Evolutionary conservation across 805 yeast genomes (phyloP).

Genomic region (Cyberlindnera samutprakarnensis): DNA sequence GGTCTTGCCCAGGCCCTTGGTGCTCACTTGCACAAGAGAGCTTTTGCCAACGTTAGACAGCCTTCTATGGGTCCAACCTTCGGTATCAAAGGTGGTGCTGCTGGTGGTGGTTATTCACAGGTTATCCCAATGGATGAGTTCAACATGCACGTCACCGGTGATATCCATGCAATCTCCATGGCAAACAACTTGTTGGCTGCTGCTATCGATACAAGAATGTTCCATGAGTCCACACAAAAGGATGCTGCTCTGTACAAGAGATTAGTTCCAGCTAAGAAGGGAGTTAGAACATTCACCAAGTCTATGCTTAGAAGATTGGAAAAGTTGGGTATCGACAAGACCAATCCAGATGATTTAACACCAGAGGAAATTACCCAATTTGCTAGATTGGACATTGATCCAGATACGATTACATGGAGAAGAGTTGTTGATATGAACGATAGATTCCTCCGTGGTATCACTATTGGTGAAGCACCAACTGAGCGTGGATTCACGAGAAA

Average conservation of each 20-base stretch:
- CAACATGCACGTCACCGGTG: conserved; percentile 96
- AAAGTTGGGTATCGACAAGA: conserved; percentile 75
- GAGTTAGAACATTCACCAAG: conserved; percentile 67
- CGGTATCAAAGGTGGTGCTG: conserved; percentile 99
- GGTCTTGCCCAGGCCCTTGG: conserved; percentile 97
- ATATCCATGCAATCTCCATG: conserved; percentile 91
- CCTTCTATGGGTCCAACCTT: conserved; percentile 99
- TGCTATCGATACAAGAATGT: conserved; percentile 94
- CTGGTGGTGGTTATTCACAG: conserved; percentile 98
- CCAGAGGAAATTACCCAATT: conserved; percentile 66
- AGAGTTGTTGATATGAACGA: conserved; percentile 95
- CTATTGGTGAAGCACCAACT: conserved; percentile 87
- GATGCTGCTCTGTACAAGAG: conserved; percentile 76
- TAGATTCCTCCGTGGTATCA: conserved; percentile 80
- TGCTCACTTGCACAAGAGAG: conserved; percentile 74
- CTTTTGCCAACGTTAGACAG: conserved; percentile 93
- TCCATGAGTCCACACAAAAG: conserved; percentile 86
- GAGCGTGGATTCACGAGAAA: conserved; percentile 82
- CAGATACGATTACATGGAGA: conserved; percentile 82
- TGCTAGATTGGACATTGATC: conserved; percentile 84
- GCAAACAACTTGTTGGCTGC: conserved; percentile 94
- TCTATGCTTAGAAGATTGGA: conserved; percentile 71
- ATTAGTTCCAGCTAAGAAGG: conserved; percentile 80
- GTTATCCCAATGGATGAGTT: conserved; percentile 99
- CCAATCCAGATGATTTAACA: conserved; percentile 74